These are phyloP conservation scores for Poterioochromonas sp. DNA, from an alignment of 352 stramenopile genomes.

Conservation along the genomic window DNA sequence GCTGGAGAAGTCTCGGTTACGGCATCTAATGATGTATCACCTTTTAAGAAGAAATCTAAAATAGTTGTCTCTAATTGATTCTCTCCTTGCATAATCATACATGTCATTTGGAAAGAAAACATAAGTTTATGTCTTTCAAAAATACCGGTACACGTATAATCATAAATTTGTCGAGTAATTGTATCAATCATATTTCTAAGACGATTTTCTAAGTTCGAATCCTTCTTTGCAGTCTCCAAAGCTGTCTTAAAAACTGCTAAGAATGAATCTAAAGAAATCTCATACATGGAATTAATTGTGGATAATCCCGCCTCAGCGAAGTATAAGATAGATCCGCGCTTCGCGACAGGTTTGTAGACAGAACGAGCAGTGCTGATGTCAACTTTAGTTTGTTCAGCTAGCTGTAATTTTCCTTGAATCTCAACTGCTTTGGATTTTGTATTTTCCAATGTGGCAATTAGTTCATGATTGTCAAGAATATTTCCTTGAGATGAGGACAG, in stretches of 20 bases:
- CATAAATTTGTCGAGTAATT: constrained; percentile 84
- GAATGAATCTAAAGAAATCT: constrained; percentile 86
- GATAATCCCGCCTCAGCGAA: constrained; percentile 77
- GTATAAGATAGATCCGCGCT: constrained; percentile 71
- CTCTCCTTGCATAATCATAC: constrained; percentile 80
- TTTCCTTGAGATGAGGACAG: constrained; percentile 77
- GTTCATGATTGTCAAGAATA: constrained; percentile 77
- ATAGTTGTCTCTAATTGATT: constrained; percentile 66
- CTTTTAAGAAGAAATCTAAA: constrained; percentile 90
- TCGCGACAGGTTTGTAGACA: constrained; percentile 70
- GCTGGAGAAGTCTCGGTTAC: constrained; percentile 61
- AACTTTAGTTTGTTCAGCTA: constrained; percentile 66
- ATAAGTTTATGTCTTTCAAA: constrained; percentile 95
- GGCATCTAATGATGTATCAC: constrained; percentile 77
- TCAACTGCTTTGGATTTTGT: constrained; percentile 48
- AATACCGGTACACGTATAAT: constrained; percentile 91
- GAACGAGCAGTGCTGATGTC: constrained; percentile 51
- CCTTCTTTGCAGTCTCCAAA: constrained; percentile 63
- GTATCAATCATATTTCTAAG: constrained; percentile 52
- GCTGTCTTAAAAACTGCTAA: constrained; percentile 70
- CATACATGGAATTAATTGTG: constrained; percentile 80
- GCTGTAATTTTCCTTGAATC: constrained; percentile 67
- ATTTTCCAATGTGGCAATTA: constrained; percentile 72
- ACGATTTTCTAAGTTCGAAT: constrained; percentile 65
- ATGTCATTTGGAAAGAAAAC: constrained; percentile 91